A percentile compares a stretch with the other conserved stretches of the same genome.
These are phyloP conservation scores for Acanthamoeba sp. DNA, from an alignment of 208 protist species.

Conservation along the genomic window DNA sequence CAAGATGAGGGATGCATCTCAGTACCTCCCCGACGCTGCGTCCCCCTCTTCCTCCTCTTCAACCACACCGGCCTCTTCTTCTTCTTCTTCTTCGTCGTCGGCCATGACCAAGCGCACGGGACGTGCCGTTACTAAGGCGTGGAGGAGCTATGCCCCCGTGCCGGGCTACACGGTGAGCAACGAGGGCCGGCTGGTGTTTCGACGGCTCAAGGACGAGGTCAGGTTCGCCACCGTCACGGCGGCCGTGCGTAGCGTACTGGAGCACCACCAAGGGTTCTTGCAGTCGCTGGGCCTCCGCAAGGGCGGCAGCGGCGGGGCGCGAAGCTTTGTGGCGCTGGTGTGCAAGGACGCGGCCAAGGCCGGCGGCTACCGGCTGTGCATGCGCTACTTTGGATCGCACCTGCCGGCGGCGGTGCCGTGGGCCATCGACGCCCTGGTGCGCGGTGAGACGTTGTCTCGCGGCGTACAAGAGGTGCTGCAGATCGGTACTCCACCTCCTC, in stretches of 20 bases:
- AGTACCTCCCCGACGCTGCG: not conserved
- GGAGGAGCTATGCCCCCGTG: not conserved
- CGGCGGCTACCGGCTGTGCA: constrained; percentile 37
- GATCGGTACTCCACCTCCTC: not conserved
- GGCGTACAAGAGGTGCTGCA: constrained; percentile 37
- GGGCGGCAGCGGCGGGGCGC: not conserved
- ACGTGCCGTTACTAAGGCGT: not conserved
- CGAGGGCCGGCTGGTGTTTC: not conserved
- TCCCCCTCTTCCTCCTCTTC: not conserved
- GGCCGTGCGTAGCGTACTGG: constrained; percentile 5
- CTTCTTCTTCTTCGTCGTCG: not conserved
- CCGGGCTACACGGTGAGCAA: not conserved
- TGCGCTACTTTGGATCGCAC: constrained; percentile 11
- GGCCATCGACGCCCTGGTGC: constrained; percentile 26
- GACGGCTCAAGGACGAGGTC: constrained; percentile 2
- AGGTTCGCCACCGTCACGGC: constrained; percentile 30
- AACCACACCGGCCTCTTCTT: not conserved
- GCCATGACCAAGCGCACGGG: not conserved
- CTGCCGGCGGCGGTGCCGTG: constrained; percentile 7
- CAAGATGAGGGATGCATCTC: not conserved
- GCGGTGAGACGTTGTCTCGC: constrained; percentile 18
- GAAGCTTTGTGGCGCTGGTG: constrained; percentile 44
- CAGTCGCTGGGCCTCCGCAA: not conserved
- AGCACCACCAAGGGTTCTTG: not conserved
- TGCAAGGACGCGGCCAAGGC: constrained; percentile 32